Base-by-base conservation (phyloP, 2,329 filamentous ascomycete species). In the Fusarium veterinarium region DNA sequence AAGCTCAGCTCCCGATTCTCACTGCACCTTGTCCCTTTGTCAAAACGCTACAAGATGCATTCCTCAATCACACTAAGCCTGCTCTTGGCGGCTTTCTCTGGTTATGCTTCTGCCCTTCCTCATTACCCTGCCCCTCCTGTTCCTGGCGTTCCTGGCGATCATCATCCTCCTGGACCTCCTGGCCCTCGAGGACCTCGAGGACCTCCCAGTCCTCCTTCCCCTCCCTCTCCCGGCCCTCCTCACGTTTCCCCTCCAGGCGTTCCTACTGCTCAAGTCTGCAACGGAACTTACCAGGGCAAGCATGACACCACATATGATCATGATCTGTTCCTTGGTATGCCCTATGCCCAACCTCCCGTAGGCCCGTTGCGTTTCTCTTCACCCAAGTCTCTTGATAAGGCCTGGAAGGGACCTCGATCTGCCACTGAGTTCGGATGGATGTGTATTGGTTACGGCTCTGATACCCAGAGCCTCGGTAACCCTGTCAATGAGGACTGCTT, bases 281-380 rank as follows among this genome's bases (percentile, higher is more conserved):
- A 72, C 35, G 72, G 72, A 16, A 74, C 68, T 14, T 74, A 74
- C 53, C 60, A 72, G 38, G 72, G 72, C 14, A 48, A 38, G 38
- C 69, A 70, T 31, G 69, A 60, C 14, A 20, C 48, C 8, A 60
- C 46, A 14, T 74, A 62, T n/a, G 56, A 73, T 20, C 72, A 74
- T 35, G 72, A 74, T 30, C 40, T 60, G 41, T 74, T 74, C 35
- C 55, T 74, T 13, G 72, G 72, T 5, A 67, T 74, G 53, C 69
- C 72, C 3, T 74, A 74, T 42, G 72, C 72, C 11, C 72, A 74
- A 40, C 71, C 72, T n/a, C 79, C 81, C 5, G 84, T 88, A 35
- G 88, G 88, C 1, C 79, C 85, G 30, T 85, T 86, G 2, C 85
- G 90, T 8, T 90, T 91, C 71, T 81, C 81, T 1, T 72, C 84